phyloP scores from a whole-genome alignment of 192 early-diverging fungal species.

The Pecoramyces ruminantium region DNA sequence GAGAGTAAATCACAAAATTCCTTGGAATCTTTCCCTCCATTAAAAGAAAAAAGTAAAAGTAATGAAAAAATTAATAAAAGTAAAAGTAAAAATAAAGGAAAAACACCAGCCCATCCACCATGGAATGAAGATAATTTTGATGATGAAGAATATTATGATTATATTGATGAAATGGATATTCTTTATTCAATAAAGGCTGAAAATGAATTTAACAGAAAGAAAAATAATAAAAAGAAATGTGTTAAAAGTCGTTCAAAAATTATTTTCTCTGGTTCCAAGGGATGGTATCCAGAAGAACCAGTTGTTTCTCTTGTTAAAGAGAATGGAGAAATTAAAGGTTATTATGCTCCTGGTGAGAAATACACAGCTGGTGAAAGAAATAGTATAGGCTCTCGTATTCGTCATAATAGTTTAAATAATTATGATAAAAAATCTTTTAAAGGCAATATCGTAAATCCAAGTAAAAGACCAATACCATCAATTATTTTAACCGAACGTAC shows the following conservation, averaged over 20 bases:
- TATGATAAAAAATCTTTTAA: neutral
- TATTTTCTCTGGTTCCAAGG: neutral
- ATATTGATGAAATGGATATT: neutral
- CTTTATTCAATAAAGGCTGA: neutral
- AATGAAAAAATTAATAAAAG: too few species aligned
- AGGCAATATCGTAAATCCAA: neutral
- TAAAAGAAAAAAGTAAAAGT: too few species aligned
- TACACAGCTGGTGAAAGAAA: neutral
- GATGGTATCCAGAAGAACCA: neutral
- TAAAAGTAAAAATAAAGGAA: too few species aligned
- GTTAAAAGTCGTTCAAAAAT: neutral
- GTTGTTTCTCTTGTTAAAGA: neutral
- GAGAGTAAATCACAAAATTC: too few species aligned
- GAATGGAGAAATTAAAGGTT: neutral
- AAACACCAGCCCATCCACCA: neutral
- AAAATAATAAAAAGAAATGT: neutral
- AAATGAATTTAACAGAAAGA: neutral
- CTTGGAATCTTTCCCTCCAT: too few species aligned
- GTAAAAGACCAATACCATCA: neutral
- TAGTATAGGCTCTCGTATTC: neutral
- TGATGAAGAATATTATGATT: neutral
- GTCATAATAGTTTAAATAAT: neutral
- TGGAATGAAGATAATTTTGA: neutral
- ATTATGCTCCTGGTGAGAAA: neutral
- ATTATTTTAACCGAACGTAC: neutral